Base-by-base conservation (phyloP, 1,284 basidiomycete species). In the Megacollybia platyphylla region DNA sequence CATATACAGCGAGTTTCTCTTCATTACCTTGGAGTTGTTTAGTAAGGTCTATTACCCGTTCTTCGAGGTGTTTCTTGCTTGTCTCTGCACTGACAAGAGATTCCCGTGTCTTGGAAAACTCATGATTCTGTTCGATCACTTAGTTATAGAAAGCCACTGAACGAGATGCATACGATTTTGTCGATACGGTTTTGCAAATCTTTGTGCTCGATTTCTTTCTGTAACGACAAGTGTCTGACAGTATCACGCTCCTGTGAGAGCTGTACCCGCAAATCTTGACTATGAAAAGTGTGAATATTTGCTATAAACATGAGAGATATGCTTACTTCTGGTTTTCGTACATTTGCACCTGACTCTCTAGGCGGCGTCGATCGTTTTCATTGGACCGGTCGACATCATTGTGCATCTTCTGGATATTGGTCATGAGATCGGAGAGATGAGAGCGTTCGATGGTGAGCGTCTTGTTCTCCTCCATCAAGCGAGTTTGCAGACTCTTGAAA, bases 341-440 rank as follows among this genome's bases (percentile, higher is more conserved):
- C 57, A 82, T 71, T 51, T 86, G 77, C 30, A 92, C 63, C 49
- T 91, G 81, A 46, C 68, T 77, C 59, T 96, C 91, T 27, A 94
- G 63, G 11, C 87, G 75, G 17, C 76, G 67, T 9, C 85, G 73
- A 52, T 89, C 85, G 48, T 89, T 91, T 51, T 81, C 77, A 7
- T 81, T 79, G 0, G 84, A 83, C 31, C 79, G 73, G 54, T 94
- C 90, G 10, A 88, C 70, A 54, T 96, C 91, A 44, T 75, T 76
- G 53, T 90, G 87, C 78, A 97, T 90, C 53, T 76, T 82, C 60
- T 90, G 87, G 24, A 93, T 79, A 53, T 87, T 93, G 18, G 74
- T 68, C 71, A 96, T 87, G 13, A 96, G 69, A 55, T 91, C 87
- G 13, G 87, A 79, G 7, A 97, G 67, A 48, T 84, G 82, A 4